Base-by-base conservation (phyloP, 345 rosid species). In the Turritis glabra region DNA sequence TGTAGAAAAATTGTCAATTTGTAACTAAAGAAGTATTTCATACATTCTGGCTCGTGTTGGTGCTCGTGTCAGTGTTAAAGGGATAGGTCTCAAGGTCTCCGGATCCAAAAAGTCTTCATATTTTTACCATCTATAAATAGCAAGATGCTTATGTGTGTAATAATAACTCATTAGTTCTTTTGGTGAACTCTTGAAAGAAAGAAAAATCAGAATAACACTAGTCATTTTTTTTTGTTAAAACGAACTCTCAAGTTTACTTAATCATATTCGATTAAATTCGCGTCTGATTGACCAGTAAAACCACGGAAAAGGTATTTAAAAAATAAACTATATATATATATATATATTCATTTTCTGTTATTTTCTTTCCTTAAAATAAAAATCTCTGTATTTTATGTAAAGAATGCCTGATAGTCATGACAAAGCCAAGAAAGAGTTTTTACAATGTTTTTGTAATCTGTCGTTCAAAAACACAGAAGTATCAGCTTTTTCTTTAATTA, bases 121-220 rank as follows among this genome's bases (percentile, higher is more conserved):
- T 18, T 64, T 64, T 64, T 35, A 26, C 22, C 41, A 5, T 29
- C 23, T 46, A 46, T 64, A 64, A 64, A 46, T 59, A 46, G 27
- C 10, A 46, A 64, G 55, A 17, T 64, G 55, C 40, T 27, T n/a
- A n/a, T n/a, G 15, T 3, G 5, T 17, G 40, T 26, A 41, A 26
- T 26, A 41, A 26, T 15, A 37, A 38, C 32, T 61, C 21, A 14
- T 8, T 23, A 14, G 14, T 40, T 23, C 1, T 15, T 27, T 22
- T 23, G 22, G 19, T 22, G 21, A 44, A n/a, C 53, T 4, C 25
- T 47, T 22, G 25, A 11, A 13, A 48, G 17, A 41, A 41, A 10
- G 7, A 21, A 21, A 2, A 51, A 22, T 5, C 17, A 38, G 19
- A 8, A 13, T 2, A 61, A 23, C 32, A 3, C 4, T 26, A 25